A percentile compares a stretch with the other conserved stretches of the same genome.
Conservation (phyloP, 768 basidiomycete genomes). For the Lenzites betulinus region DNA sequence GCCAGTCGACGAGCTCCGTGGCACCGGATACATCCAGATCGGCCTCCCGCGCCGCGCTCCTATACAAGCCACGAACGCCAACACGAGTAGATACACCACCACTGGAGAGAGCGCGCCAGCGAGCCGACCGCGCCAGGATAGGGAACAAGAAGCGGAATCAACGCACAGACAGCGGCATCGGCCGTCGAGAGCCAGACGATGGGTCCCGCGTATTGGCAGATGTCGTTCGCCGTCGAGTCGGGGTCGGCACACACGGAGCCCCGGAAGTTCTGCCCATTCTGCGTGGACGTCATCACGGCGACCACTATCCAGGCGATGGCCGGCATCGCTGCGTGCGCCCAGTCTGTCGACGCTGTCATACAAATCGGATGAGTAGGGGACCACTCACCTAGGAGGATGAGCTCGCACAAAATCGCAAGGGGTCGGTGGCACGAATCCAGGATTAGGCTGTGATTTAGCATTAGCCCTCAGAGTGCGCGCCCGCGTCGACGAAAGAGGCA, state of each 20-base stretch:
- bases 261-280: not conserved
- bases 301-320: not conserved
- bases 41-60: not conserved
- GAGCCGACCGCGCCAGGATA: not conserved
- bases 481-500: not conserved
- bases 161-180: not conserved
- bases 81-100: not conserved
- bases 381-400: not conserved
- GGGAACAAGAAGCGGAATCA: not conserved
- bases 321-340: not conserved
- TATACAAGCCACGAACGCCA: not conserved
- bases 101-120: not conserved
- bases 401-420: not conserved
- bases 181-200: not conserved
- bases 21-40: not conserved
- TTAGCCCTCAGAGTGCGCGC: not conserved
- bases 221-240: not conserved
- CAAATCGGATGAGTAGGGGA: too few species aligned
- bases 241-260: not conserved
- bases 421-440: conserved; percentile 1
- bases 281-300: not conserved
- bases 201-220: not conserved
- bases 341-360: too few species aligned
- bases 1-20: not conserved
- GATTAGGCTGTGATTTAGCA: not conserved